phyloP scores from a whole-genome alignment of 169 alveolate genomes.

The Theileria orientalis region DNA sequence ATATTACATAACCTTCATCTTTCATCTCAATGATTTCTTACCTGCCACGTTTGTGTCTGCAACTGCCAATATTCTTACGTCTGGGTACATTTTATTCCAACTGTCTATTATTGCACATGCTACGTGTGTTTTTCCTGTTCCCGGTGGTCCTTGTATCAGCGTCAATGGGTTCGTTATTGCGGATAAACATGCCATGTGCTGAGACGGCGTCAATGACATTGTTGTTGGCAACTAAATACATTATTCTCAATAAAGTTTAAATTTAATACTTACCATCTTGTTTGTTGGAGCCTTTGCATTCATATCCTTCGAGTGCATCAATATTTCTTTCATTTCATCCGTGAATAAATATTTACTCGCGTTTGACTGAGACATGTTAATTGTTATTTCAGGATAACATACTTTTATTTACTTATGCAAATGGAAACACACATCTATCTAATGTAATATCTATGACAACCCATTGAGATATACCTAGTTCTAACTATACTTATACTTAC shows the following conservation, averaged over 20 bases:
- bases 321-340: slow-evolving; percentile 7
- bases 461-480: too few species aligned
- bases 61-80: slow-evolving; percentile 72
- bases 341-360: slow-evolving; percentile 8
- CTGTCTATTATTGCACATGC: slow-evolving; percentile 79
- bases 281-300: not conserved
- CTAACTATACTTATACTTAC: slow-evolving; percentile 12
- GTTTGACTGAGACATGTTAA: not conserved
- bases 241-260: not conserved
- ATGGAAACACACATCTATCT: too few species aligned
- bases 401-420: too few species aligned
- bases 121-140: slow-evolving; percentile 82
- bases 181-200: slow-evolving; percentile 66
- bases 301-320: not conserved
- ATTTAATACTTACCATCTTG: not conserved
- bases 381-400: too few species aligned
- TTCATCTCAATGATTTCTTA: not conserved
- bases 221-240: slow-evolving; percentile 48
- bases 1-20: not conserved
- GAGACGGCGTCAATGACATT: slow-evolving; percentile 70
- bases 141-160: slow-evolving; percentile 83
- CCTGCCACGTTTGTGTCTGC: slow-evolving; percentile 81
- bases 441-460: too few species aligned
- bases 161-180: slow-evolving; percentile 69
- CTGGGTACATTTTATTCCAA: slow-evolving; percentile 60